These are phyloP conservation scores for Nothopassalora personata DNA, from an alignment of 2,329 filamentous ascomycete genomes.

Conservation along the genomic window DNA sequence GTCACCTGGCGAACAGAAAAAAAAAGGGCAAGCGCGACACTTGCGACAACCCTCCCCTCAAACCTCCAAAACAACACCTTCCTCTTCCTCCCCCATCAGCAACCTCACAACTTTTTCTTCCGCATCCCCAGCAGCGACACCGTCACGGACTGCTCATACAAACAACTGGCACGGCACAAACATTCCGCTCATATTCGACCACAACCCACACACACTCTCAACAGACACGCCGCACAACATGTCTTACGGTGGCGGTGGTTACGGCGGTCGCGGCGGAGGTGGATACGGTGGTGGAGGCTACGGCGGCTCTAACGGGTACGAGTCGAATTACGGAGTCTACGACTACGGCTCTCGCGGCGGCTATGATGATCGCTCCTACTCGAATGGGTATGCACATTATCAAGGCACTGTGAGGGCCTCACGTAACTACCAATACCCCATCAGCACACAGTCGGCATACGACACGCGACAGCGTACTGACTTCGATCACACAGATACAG, in stretches of 20 bases:
- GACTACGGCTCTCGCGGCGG: constrained; percentile 43
- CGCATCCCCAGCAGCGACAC: not conserved
- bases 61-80: not conserved
- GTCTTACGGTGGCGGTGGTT: constrained; percentile 61
- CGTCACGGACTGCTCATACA: not conserved
- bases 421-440: constrained; percentile 15
- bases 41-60: not conserved
- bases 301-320: constrained; percentile 46
- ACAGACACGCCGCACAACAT: constrained; percentile 44
- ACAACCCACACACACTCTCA: constrained; percentile 14
- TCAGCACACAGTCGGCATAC: constrained; percentile 4
- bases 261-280: constrained; percentile 43
- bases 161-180: not conserved
- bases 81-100: not conserved
- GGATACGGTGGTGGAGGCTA: constrained; percentile 35
- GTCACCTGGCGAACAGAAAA: not conserved
- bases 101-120: not conserved
- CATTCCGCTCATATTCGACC: constrained; percentile 2
- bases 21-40: no score
- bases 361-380: constrained; percentile 34
- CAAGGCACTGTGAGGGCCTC: constrained; percentile 35
- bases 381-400: constrained; percentile 43
- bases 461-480: constrained; percentile 4
- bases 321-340: constrained; percentile 30
- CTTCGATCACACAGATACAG: constrained; percentile 10